phyloP scores from a whole-genome alignment of 2,329 filamentous ascomycete genomes.

The Phyllosticta citribraziliensis region DNA sequence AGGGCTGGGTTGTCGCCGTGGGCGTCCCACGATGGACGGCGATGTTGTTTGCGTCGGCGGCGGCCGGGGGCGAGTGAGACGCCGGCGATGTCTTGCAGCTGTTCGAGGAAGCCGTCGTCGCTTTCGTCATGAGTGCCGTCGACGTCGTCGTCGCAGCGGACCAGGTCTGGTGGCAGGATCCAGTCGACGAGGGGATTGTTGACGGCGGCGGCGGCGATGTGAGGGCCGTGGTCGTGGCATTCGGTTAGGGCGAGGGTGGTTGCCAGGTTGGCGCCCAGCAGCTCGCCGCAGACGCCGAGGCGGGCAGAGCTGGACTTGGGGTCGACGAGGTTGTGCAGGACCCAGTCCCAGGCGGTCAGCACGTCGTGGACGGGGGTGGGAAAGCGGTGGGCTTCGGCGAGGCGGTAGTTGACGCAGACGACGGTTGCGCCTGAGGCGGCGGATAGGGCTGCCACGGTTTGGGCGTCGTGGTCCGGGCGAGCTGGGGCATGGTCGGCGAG shows the following conservation, averaged over 20 bases:
- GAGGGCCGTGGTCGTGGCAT: slow-evolving; percentile 29
- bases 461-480: slow-evolving; percentile 17
- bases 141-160: neutral
- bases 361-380: slow-evolving; percentile 40
- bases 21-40: slow-evolving; percentile 24
- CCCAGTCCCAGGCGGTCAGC: slow-evolving; percentile 38
- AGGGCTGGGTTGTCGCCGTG: slow-evolving; percentile 19
- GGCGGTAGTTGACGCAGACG: slow-evolving; percentile 38
- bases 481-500: neutral
- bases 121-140: neutral
- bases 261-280: slow-evolving; percentile 39
- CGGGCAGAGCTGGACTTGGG: slow-evolving; percentile 13
- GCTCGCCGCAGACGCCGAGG: slow-evolving; percentile 28
- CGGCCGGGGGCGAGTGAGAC: slow-evolving; percentile 71
- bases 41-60: slow-evolving; percentile 47
- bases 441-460: slow-evolving; percentile 25
- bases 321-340: slow-evolving; percentile 27
- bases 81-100: neutral
- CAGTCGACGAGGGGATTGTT: slow-evolving; percentile 41
- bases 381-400: slow-evolving; percentile 26
- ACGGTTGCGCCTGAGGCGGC: slow-evolving; percentile 29
- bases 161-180: slow-evolving; percentile 31
- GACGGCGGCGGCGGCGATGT: slow-evolving; percentile 36
- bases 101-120: neutral
- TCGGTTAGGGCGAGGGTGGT: slow-evolving; percentile 42